Evolutionary conservation across 345 rosid genomes (phyloP).

Genomic region (Acer yangbiense): DNA sequence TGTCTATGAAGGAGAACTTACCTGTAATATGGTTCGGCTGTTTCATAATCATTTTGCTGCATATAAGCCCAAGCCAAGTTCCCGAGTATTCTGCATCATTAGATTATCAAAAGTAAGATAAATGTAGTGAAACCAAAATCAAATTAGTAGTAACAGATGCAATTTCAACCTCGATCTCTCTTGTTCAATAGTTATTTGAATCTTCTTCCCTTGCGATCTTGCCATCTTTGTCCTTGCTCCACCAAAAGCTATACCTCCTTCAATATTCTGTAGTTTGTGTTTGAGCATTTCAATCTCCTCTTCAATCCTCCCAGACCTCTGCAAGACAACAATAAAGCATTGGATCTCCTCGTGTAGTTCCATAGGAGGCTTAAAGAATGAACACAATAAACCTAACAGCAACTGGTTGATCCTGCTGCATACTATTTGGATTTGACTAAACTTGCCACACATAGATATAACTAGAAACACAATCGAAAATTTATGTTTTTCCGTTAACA

Average conservation of each 20-base stretch:
- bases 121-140: background rate
- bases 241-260: conserved; percentile 55
- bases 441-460: background rate
- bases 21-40: conserved; percentile 81
- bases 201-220: conserved; percentile 74
- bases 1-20: conserved; percentile 7
- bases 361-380: background rate
- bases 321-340: conserved; percentile 14
- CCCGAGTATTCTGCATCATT: conserved; percentile 59
- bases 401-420: background rate
- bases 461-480: background rate
- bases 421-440: background rate
- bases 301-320: conserved; percentile 81
- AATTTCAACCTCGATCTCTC: conserved; percentile 63
- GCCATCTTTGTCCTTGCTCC: conserved; percentile 58
- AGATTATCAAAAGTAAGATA: conserved; percentile 7
- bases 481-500: background rate
- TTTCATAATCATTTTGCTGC: conserved; percentile 67
- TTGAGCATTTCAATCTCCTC: conserved; percentile 82
- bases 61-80: conserved; percentile 91
- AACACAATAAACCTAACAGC: background rate
- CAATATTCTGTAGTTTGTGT: conserved; percentile 59
- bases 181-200: conserved; percentile 63
- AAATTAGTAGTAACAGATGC: background rate
- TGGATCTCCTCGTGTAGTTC: background rate